Conservation (phyloP, 345 rosid genomes). For the Boechera retrofracta region DNA sequence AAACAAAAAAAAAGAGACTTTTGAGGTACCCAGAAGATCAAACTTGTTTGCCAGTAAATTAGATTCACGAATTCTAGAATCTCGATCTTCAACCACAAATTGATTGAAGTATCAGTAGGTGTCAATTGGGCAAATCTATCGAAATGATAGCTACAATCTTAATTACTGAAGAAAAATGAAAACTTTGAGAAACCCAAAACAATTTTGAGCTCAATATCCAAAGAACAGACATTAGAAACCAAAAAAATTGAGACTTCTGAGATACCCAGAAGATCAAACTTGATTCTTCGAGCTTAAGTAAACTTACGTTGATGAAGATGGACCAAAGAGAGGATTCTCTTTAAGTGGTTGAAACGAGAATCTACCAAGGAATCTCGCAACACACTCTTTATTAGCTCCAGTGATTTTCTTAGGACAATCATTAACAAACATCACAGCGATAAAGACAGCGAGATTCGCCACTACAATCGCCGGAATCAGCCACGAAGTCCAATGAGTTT, state of each 20-base stretch:
- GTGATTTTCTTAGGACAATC: conserved; percentile 72
- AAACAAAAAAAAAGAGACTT: neutral
- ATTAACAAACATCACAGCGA: conserved; percentile 79
- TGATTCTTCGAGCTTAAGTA: neutral
- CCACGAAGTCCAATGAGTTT: conserved; percentile 86
- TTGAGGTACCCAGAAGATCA: conserved; percentile 7
- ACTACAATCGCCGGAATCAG: conserved; percentile 78
- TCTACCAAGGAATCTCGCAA: conserved; percentile 77
- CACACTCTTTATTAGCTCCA: conserved; percentile 57
- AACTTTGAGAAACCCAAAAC: conserved; percentile 5
- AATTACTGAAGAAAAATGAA: neutral
- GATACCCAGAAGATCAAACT: conserved; percentile 18
- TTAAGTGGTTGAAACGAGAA: conserved; percentile 82
- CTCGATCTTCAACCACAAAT: neutral
- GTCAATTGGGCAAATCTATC: neutral
- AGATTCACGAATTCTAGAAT: neutral
- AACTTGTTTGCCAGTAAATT: neutral
- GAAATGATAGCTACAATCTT: neutral
- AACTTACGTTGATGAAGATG: conserved; percentile 85
- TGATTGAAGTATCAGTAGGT: neutral
- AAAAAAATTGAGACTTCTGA: conserved; percentile 15
- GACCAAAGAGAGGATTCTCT: conserved; percentile 95
- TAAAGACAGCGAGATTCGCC: conserved; percentile 71
- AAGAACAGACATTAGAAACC: neutral
- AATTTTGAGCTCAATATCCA: neutral